A percentile compares a stretch with the other conserved stretches of the same genome.
Conservation (phyloP, 169 alveolate species). For the Eimeria necatrix region DNA sequence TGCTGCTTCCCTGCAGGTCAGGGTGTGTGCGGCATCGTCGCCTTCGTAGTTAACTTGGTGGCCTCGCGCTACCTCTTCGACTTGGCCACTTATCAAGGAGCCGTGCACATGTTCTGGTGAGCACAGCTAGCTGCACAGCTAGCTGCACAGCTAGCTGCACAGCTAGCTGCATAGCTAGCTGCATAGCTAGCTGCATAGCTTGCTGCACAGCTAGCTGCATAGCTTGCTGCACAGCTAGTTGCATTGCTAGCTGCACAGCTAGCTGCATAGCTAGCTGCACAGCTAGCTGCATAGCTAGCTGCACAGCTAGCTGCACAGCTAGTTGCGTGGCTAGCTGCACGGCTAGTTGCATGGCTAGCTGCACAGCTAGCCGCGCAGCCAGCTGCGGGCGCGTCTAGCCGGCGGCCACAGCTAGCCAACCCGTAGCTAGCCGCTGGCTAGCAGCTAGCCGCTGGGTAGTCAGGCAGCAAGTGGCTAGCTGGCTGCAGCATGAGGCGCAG, state of each 20-base stretch:
- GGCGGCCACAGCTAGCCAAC: too few relatives aligned
- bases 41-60: slow-evolving; percentile 2
- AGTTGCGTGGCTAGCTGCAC: not conserved
- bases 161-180: not conserved
- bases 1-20: slow-evolving; percentile 19
- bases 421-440: too few relatives aligned
- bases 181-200: not conserved
- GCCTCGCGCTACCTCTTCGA: slow-evolving; percentile 22
- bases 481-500: too few relatives aligned
- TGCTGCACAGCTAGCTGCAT: not conserved
- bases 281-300: not conserved
- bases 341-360: slow-evolving; percentile 4
- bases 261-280: not conserved
- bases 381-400: too few relatives aligned
- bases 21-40: slow-evolving; percentile 39
- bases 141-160: not conserved
- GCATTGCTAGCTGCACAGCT: not conserved
- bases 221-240: not conserved
- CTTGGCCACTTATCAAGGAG: slow-evolving; percentile 31
- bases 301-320: not conserved
- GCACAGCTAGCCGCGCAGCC: too few relatives aligned
- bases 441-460: not conserved
- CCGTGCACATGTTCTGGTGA: slow-evolving; percentile 37
- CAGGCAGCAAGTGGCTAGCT: too few relatives aligned
- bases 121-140: not conserved